A percentile compares a stretch with the other conserved stretches of the same genome.
phyloP scores from a whole-genome alignment of 1,284 basidiomycete species.

The Heliocybe sulcata region DNA sequence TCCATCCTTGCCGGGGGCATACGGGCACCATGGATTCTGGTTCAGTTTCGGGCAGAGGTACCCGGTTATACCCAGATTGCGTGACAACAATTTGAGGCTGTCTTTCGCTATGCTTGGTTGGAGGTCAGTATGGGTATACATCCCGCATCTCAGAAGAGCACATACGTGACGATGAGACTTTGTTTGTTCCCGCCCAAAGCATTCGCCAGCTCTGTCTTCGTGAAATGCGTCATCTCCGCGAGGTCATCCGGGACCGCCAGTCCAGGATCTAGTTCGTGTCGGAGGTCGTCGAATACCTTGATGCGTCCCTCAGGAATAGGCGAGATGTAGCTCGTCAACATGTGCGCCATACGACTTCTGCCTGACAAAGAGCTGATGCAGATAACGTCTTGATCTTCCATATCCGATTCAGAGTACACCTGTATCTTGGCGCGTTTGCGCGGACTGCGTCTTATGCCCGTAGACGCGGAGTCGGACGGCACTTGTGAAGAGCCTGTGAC shows the following conservation, averaged over 20 bases:
- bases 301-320: not conserved
- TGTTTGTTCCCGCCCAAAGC: not conserved
- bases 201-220: not conserved
- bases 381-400: too few relatives aligned
- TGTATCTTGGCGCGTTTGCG: too few relatives aligned
- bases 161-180: not conserved
- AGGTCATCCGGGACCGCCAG: not conserved
- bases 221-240: not conserved
- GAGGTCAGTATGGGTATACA: not conserved
- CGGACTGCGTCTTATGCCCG: too few relatives aligned
- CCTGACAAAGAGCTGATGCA: too few relatives aligned
- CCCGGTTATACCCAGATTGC: not conserved
- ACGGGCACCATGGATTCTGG: not conserved
- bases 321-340: not conserved
- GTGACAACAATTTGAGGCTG: not conserved
- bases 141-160: not conserved
- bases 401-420: too few relatives aligned
- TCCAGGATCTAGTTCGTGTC: not conserved
- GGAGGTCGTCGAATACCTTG: not conserved
- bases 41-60: not conserved
- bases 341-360: too few relatives aligned
- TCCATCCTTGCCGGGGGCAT: not conserved
- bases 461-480: too few relatives aligned
- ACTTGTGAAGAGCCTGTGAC: too few relatives aligned
- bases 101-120: not conserved